Conservation (phyloP, 2,329 filamentous ascomycete species). For the Colletotrichum navitas region DNA sequence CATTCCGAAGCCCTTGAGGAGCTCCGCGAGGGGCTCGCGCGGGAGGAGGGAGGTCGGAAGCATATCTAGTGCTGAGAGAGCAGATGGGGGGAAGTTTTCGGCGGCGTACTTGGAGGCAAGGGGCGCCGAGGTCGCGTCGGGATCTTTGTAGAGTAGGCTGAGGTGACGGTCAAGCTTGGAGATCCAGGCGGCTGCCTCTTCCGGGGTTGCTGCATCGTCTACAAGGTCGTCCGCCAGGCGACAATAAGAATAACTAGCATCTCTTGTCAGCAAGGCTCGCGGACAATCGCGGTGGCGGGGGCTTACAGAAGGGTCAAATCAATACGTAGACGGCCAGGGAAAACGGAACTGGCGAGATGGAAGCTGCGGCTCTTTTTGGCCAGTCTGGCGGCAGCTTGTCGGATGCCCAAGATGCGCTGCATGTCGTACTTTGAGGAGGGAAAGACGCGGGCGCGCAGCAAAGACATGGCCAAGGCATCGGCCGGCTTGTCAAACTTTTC, state of each 20-base stretch:
- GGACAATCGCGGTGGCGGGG: too few species aligned
- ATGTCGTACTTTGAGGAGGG: conserved; percentile 66
- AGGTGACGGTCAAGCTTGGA: conserved; percentile 69
- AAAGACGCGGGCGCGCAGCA: conserved; percentile 64
- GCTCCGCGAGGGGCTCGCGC: conserved; percentile 69
- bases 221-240: conserved; percentile 80
- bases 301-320: conserved; percentile 74
- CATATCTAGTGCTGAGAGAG: conserved; percentile 68
- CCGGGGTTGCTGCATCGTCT: conserved; percentile 68
- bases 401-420: conserved; percentile 67
- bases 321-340: conserved; percentile 75
- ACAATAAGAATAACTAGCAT: conserved; percentile 76
- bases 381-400: conserved; percentile 69
- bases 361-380: conserved; percentile 78
- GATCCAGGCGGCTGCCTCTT: conserved; percentile 70
- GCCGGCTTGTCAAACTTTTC: conserved; percentile 65
- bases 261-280: conserved; percentile 24
- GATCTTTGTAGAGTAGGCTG: conserved; percentile 61
- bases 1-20: conserved; percentile 77
- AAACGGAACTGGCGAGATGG: conserved; percentile 77
- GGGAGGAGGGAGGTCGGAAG: conserved; percentile 70
- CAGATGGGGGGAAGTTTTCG: conserved; percentile 64
- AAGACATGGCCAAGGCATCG: conserved; percentile 57
- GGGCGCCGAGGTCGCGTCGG: conserved; percentile 41
- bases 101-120: conserved; percentile 53